phyloP scores from a whole-genome alignment of 495 filamentous ascomycete genomes.

The Tuber melanosporum region DNA sequence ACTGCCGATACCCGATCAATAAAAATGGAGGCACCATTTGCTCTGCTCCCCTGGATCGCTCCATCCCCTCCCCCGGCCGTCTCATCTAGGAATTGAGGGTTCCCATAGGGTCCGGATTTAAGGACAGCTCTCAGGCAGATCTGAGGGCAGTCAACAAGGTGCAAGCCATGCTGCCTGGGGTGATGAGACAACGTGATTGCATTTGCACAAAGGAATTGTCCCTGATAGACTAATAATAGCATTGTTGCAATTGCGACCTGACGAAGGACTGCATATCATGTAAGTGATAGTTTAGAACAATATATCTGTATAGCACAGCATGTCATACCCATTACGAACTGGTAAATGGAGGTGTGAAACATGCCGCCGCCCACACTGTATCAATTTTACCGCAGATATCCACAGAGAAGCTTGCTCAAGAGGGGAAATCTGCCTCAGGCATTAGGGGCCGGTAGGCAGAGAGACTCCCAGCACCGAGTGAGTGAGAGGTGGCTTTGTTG shows the following conservation, averaged over 20 bases:
- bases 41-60: not conserved
- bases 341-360: not conserved
- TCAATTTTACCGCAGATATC: not conserved
- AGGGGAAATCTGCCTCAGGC: not conserved
- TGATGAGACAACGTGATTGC: not conserved
- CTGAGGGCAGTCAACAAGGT: not conserved
- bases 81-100: not conserved
- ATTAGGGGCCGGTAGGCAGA: not conserved
- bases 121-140: not conserved
- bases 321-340: not conserved
- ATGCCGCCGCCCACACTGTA: not conserved
- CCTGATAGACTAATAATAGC: no score
- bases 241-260: not conserved
- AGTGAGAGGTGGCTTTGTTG: not conserved
- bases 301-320: not conserved
- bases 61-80: not conserved
- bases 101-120: not conserved
- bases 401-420: not conserved
- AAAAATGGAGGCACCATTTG: not conserved
- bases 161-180: not conserved
- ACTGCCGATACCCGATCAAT: not conserved
- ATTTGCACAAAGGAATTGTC: not conserved
- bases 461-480: not conserved
- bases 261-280: not conserved
- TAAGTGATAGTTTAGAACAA: not conserved